phyloP scores from a whole-genome alignment of 1,284 basidiomycete species.

The Sutorius eximius region DNA sequence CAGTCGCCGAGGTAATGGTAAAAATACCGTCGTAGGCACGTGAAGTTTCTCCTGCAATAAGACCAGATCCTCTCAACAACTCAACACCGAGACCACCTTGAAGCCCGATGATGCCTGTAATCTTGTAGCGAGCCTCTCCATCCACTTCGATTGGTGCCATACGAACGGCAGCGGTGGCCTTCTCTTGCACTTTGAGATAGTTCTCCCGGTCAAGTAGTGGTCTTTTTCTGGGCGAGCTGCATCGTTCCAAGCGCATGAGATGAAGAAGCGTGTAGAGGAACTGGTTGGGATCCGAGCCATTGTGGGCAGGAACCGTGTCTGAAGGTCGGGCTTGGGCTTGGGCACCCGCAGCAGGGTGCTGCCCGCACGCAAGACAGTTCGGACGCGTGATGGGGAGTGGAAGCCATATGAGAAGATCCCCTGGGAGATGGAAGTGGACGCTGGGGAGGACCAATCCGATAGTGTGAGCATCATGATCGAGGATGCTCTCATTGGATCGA shows the following conservation, averaged over 20 bases:
- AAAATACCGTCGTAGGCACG: conserved; percentile 99
- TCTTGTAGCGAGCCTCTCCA: conserved; percentile 88
- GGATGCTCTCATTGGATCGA: conserved; percentile 26
- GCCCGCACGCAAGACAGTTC: conserved; percentile 28
- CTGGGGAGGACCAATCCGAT: neutral
- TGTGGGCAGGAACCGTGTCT: conserved; percentile 25
- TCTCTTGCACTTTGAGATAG: conserved; percentile 80
- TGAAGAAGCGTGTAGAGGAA: conserved; percentile 49
- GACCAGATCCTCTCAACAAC: conserved; percentile 92
- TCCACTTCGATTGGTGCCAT: conserved; percentile 84
- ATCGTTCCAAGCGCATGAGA: conserved; percentile 83
- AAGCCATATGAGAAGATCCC: conserved; percentile 17
- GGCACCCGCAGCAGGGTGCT: conserved; percentile 13
- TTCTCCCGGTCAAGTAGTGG: conserved; percentile 92
- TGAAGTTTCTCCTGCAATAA: conserved; percentile 98
- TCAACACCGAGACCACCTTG: conserved; percentile 99
- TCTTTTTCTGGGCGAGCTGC: conserved; percentile 88
- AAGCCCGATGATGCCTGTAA: conserved; percentile 94
- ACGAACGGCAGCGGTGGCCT: conserved; percentile 75
- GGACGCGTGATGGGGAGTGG: conserved; percentile 25
- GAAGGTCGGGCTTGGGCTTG: conserved; percentile 18
- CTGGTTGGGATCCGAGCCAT: conserved; percentile 49
- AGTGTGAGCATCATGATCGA: conserved; percentile 10
- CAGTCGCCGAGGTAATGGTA: conserved; percentile 98
- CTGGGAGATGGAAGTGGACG: conserved; percentile 31